Evolutionary conservation across 192 early-diverging fungal species (phyloP).

Genomic region (Podila horticola): DNA sequence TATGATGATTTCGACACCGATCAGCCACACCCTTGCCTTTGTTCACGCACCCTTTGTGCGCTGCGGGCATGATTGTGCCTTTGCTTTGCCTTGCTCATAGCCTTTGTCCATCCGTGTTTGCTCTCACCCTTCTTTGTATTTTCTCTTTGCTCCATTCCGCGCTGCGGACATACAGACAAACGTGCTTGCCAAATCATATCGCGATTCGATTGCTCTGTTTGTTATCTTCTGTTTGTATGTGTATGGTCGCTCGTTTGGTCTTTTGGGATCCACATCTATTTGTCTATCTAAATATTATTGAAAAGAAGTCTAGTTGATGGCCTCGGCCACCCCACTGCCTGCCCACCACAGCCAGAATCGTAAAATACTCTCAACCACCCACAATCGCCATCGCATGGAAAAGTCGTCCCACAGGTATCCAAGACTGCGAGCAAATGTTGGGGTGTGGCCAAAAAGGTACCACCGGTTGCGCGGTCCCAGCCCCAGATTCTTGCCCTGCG

Average conservation of each 20-base stretch:
- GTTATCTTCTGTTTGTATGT: too few relatives aligned
- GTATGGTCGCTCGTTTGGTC: too few relatives aligned
- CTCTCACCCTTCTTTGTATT: too few relatives aligned
- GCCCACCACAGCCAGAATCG: slow-evolving; percentile 55
- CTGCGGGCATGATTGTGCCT: too few relatives aligned
- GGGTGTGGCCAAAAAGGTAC: slow-evolving; percentile 56
- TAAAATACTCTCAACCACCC: slow-evolving; percentile 39
- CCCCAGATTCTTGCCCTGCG: slow-evolving; percentile 34
- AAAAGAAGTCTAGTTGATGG: slow-evolving; percentile 5
- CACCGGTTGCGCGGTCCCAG: slow-evolving; percentile 51
- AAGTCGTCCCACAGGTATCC: slow-evolving; percentile 48
- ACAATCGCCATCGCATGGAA: slow-evolving; percentile 45
- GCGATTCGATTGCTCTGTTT: too few relatives aligned
- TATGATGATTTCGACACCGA: neutral
- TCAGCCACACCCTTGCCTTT: neutral
- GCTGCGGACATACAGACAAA: too few relatives aligned
- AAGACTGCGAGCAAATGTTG: slow-evolving; percentile 44
- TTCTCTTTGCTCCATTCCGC: too few relatives aligned
- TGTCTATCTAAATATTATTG: too few relatives aligned
- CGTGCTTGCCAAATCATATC: too few relatives aligned
- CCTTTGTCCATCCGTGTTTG: too few relatives aligned
- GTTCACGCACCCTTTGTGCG: neutral
- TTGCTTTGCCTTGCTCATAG: too few relatives aligned
- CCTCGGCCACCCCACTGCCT: slow-evolving; percentile 41
- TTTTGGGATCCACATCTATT: too few relatives aligned